Percentiles rank a stretch among this genome's conserved stretches.
These are phyloP conservation scores for Botrytis tulipae DNA, from an alignment of 2,329 filamentous ascomycete species.

Conservation along the genomic window DNA sequence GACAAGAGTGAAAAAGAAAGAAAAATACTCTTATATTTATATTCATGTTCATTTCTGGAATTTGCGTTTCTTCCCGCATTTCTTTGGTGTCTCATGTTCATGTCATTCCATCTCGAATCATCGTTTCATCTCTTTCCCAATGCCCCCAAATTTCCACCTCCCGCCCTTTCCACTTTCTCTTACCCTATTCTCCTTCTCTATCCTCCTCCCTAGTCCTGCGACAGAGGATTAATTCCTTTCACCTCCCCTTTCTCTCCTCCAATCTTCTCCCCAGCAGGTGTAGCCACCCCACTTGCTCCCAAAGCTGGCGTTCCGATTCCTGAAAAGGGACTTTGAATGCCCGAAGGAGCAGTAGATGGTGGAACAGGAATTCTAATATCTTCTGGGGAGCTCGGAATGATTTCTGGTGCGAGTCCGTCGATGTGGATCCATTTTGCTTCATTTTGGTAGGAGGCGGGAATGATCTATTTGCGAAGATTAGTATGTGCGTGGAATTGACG, in stretches of 20 bases:
- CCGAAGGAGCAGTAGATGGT: slow-evolving; percentile 50
- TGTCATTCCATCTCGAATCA: neutral
- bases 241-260: neutral
- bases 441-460: slow-evolving; percentile 96
- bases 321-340: slow-evolving; percentile 37
- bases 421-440: slow-evolving; percentile 89
- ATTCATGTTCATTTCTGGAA: neutral
- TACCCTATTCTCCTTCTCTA: neutral
- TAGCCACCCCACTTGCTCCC: neutral
- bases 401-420: slow-evolving; percentile 58
- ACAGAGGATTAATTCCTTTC: slow-evolving; percentile 1
- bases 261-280: neutral
- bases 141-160: neutral
- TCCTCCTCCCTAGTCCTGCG: neutral
- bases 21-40: neutral
- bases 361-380: slow-evolving; percentile 77
- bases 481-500: neutral
- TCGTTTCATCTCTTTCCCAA: neutral
- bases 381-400: slow-evolving; percentile 76
- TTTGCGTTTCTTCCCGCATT: neutral
- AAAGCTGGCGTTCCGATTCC: slow-evolving; percentile 32
- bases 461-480: slow-evolving; percentile 55
- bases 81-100: neutral
- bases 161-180: neutral
- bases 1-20: too few species aligned